Evolutionary conservation across 495 filamentous ascomycete genomes (phyloP).

Genomic region (Aspergillus steynii): DNA sequence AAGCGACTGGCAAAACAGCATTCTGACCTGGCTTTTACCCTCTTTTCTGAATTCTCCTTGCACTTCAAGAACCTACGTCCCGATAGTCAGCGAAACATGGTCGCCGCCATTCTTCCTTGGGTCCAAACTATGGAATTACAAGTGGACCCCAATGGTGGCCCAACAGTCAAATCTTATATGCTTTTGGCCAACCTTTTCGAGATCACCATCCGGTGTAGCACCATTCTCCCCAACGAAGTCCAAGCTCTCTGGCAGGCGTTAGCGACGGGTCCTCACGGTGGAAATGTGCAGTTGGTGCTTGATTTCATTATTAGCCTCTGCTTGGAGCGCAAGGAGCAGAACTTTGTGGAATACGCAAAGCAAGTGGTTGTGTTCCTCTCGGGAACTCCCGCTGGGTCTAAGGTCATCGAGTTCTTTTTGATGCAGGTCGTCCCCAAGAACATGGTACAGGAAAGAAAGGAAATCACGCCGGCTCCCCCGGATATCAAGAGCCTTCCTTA

Average conservation of each 20-base stretch:
- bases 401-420: slow-evolving; percentile 91
- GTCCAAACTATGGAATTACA: slow-evolving; percentile 92
- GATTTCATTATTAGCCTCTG: slow-evolving; percentile 95
- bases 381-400: slow-evolving; percentile 84
- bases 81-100: slow-evolving; percentile 85
- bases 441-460: slow-evolving; percentile 85
- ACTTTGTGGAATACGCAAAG: slow-evolving; percentile 96
- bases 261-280: slow-evolving; percentile 87
- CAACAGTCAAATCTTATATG: slow-evolving; percentile 89
- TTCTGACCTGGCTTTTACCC: slow-evolving; percentile 81
- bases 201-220: slow-evolving; percentile 90
- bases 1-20: slow-evolving; percentile 86
- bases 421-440: slow-evolving; percentile 85
- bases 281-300: slow-evolving; percentile 92
- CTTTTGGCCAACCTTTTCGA: slow-evolving; percentile 93
- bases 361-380: slow-evolving; percentile 96
- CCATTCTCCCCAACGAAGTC: slow-evolving; percentile 88
- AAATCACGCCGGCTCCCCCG: slow-evolving; percentile 67
- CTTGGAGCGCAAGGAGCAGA: slow-evolving; percentile 90
- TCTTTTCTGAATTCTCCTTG: slow-evolving; percentile 90
- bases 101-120: slow-evolving; percentile 93
- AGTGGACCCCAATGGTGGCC: slow-evolving; percentile 90
- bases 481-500: slow-evolving; percentile 80
- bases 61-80: slow-evolving; percentile 85
- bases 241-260: slow-evolving; percentile 97